Evolutionary conservation across 495 filamentous ascomycete genomes (phyloP).

Genomic region (Aspergillus cavernicola): DNA sequence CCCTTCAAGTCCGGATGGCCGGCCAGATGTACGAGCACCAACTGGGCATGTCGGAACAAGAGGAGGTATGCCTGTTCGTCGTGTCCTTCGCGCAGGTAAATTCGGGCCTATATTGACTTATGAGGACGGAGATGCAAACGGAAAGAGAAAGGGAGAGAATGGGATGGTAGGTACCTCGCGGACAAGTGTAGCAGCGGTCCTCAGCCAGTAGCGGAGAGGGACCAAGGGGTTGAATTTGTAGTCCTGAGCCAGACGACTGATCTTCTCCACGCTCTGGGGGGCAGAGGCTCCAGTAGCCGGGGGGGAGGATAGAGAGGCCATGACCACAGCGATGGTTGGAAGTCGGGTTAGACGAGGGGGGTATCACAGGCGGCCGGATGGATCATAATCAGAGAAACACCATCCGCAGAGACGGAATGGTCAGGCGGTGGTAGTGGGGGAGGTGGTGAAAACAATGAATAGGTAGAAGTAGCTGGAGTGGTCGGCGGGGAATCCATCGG

Average conservation of each 20-base stretch:
- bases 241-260: slow-evolving; percentile 63
- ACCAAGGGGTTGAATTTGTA: slow-evolving; percentile 77
- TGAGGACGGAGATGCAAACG: background rate
- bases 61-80: slow-evolving; percentile 83
- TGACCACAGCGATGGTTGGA: no score
- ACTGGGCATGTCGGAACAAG: slow-evolving; percentile 73
- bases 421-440: no score
- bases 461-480: no score
- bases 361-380: slow-evolving; percentile 4
- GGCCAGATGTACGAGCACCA: slow-evolving; percentile 60
- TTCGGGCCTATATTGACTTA: slow-evolving; percentile 52
- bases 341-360: slow-evolving; percentile 9
- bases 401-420: slow-evolving; percentile 5
- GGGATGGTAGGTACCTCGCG: slow-evolving; percentile 61
- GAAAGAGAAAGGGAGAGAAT: background rate
- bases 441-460: background rate
- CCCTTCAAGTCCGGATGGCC: slow-evolving; percentile 56
- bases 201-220: slow-evolving; percentile 73
- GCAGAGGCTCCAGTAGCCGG: slow-evolving; percentile 26
- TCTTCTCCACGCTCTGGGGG: slow-evolving; percentile 68
- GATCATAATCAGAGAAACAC: slow-evolving; percentile 9
- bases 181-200: slow-evolving; percentile 70
- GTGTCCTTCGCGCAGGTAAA: slow-evolving; percentile 83
- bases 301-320: slow-evolving; percentile 26
- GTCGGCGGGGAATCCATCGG: no score